Base-by-base conservation (phyloP, 2,329 filamentous ascomycete genomes). In the Moelleriella libera region DNA sequence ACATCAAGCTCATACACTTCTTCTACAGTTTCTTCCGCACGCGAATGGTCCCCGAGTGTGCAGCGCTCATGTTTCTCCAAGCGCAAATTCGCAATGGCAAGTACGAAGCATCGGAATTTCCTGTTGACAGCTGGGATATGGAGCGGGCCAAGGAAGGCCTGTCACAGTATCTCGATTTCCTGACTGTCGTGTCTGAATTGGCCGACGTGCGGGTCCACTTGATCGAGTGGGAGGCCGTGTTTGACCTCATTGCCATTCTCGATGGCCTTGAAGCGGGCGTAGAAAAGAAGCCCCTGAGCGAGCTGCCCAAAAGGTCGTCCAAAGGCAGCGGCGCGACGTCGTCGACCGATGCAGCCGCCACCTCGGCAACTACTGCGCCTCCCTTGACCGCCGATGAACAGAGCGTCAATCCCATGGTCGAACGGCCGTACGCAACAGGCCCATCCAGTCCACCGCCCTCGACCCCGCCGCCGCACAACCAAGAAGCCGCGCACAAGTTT, bases 51-150 rank as follows among this genome's bases (percentile, higher is more conserved):
- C 90, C 90, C 0, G 89, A 96, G 59, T 95, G 88, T 12, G 86
- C 89, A 47, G 89, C 89, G n/a, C 72, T 96, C 39, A 95, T 97
- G 68, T 88, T 92, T 58, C 75, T 95, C 3, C 90, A 97, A 67
- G 86, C 87, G 12, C 85, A 95, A 59, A 94, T 96, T 34, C 82
- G 87, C 41, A 80, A 83, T 41, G 81, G 83, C 32, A 74, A 81
- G 48, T 80, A 83, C 12, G 78, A 90, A 50, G 81, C 87, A 0
- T 80, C 86, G 51, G 89, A 96, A 58, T 97, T 96, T 57, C 90
- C 90, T 0, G 81, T 96, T 2, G 94, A 97, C 57, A 76, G 88
- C 44, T 97, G 90, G 90, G 90, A 97, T 58, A 94, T 97, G 84
- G 90, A 97, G 62, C 80, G 90, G 11, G 90, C 94, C 49, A 95